Percentiles rank a stretch among this genome's conserved stretches.
phyloP scores from a whole-genome alignment of 495 filamentous ascomycete species.

The Aspergillus kassunensis region DNA sequence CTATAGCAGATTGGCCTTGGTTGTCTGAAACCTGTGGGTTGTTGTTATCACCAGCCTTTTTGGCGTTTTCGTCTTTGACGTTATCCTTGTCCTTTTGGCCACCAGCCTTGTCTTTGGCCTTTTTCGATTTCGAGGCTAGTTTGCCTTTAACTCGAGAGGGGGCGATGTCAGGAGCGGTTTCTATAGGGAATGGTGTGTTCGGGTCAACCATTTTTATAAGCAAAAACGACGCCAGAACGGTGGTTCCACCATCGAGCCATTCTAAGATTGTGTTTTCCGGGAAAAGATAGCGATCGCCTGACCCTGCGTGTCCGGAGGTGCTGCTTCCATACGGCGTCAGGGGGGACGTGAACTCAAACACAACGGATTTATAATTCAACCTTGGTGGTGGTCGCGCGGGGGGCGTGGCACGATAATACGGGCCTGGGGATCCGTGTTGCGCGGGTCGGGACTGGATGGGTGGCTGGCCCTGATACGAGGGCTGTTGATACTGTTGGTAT shows the following conservation, averaged over 20 bases:
- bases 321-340: slow-evolving; percentile 46
- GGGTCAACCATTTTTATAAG: slow-evolving; percentile 47
- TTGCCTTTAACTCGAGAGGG: slow-evolving; percentile 30
- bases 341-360: slow-evolving; percentile 73
- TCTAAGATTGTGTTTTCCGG: slow-evolving; percentile 85
- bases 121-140: slow-evolving; percentile 35
- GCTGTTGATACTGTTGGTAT: slow-evolving; percentile 29
- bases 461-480: slow-evolving; percentile 29
- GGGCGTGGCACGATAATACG: slow-evolving; percentile 35
- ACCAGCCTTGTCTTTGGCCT: slow-evolving; percentile 29
- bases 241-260: slow-evolving; percentile 47
- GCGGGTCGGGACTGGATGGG: slow-evolving; percentile 40
- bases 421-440: slow-evolving; percentile 30
- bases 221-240: slow-evolving; percentile 51
- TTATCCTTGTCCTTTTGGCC: slow-evolving; percentile 20
- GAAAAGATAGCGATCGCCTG: slow-evolving; percentile 84
- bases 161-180: slow-evolving; percentile 26
- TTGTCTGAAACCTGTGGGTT: slow-evolving; percentile 1
- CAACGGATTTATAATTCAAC: slow-evolving; percentile 64
- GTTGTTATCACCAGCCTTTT: background rate
- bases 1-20: background rate
- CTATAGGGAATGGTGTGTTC: slow-evolving; percentile 38
- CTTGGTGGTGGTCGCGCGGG: slow-evolving; percentile 24
- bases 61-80: slow-evolving; percentile 1
- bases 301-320: slow-evolving; percentile 58